These are phyloP conservation scores for Blyttiomyces sp. DNA, from an alignment of 371 early-diverging fungal species.

Conservation along the genomic window DNA sequence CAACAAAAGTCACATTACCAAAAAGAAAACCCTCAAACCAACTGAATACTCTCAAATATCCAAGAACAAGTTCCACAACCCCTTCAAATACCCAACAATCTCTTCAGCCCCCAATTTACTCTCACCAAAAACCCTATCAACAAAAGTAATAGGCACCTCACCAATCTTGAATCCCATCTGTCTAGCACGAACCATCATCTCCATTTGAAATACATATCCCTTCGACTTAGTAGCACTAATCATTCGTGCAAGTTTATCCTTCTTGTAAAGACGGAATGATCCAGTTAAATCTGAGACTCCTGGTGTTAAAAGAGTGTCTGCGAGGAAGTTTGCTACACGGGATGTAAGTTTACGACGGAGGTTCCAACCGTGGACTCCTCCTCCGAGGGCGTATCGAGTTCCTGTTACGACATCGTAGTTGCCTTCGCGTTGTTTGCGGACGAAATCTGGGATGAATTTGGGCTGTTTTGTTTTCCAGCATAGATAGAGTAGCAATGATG, in stretches of 20 bases:
- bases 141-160: constrained; percentile 97
- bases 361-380: constrained; percentile 99
- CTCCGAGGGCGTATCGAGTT: constrained; percentile 85
- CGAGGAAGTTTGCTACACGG: constrained; percentile 96
- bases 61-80: constrained; percentile 75
- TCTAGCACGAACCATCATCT: constrained; percentile 97
- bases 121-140: constrained; percentile 95
- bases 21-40: no score
- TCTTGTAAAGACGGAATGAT: constrained; percentile 94
- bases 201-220: constrained; percentile 99
- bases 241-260: constrained; percentile 78
- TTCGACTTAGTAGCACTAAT: constrained; percentile 86
- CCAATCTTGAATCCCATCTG: constrained; percentile 85
- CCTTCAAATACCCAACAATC: constrained; percentile 90
- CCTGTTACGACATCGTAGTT: constrained; percentile 95
- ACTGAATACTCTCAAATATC: no score
- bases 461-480: constrained; percentile 58
- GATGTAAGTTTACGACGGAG: constrained; percentile 95
- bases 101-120: constrained; percentile 93
- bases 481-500: neutral
- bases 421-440: constrained; percentile 73
- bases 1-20: no score
- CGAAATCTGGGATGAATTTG: constrained; percentile 94
- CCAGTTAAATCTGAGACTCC: constrained; percentile 96
- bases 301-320: constrained; percentile 86